Base-by-base conservation (phyloP, 75 land plant genomes). In the Sequoiadendron giganteum region DNA sequence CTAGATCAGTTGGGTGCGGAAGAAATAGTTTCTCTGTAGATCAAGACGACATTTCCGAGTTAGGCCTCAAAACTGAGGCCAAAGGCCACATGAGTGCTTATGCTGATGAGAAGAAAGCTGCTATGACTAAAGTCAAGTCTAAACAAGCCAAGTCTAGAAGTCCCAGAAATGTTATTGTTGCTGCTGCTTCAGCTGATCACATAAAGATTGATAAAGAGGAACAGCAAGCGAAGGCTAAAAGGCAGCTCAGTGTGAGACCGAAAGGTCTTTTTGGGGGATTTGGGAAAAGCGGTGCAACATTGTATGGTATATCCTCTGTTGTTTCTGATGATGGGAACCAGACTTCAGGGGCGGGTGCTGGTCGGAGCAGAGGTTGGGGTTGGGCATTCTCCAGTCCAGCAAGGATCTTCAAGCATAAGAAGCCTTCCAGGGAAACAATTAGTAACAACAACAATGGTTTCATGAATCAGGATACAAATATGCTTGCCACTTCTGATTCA, bases 1-100 rank as follows among this genome's bases (percentile, higher is more conserved):
- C 77, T 75, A 75, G 77, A 75, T 75, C 77, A 75, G 77, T 75
- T 75, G 77, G 77, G 77, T 75, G 77, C 16, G 77, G 77, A 75
- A 34, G 77, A 75, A 75, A 75, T 15, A 75, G 77, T 75, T 75
- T 75, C 39, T 75, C 77, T 32, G 77, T 75, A 34, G 77, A 75
- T 34, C 77, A 34, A 11, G 77, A 75, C 3, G 77, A 75, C 34
- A 75, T 34, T 75, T 75, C 77, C 34, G 77, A 75, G 77, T 34
- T 39, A 32, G 77, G 77, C 5, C 38, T 34, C 77, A 75, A 75
- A 75, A 75, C 34, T 34, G 77, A 75, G 3, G 77, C 77, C 39
- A 75, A 34, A 75, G 77, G 77, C 11, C 77, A 75, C 38, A 10
- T 13, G 77, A 34, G 16, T 32, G 34, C 77, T 75, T 32, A 25